Base-by-base conservation (phyloP, 345 rosid species). In the Eucalyptus curtisii region DNA sequence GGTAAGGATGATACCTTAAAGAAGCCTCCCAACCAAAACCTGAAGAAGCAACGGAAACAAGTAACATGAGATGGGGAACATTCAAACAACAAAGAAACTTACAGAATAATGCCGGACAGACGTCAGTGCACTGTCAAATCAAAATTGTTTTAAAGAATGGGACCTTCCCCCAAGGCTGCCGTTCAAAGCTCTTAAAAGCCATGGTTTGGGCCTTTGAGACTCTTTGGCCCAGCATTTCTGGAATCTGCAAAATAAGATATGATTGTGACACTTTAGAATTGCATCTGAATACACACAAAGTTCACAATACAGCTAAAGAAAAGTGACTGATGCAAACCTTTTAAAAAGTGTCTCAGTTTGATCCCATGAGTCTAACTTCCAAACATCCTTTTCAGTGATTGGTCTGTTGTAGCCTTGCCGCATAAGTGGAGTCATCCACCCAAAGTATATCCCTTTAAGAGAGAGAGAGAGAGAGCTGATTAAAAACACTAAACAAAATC, bases 321-420 rank as follows among this genome's bases (percentile, higher is more conserved):
- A 90, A 64, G 27, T 8, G 22, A 55, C 57, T 55, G 81, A 88
- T 88, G 14, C 92, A 71, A 84, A 98, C 99, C 92, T 97, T 79
- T 91, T 90, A 71, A 93, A 92, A 88, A 95, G 93, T 89, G 94
- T 96, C 89, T 98, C 98, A 27, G 99, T 95, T 92, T 87, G 95
- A 93, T 98, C 99, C 99, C 99, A 98, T 52, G 95, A 93, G 91
- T 95, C 99, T 88, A 98, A 92, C 91, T 95, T 95, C 99, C 98
- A 98, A 27, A 96, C 94, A 91, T 97, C 99, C 92, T 92, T 96
- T 93, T 97, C 99, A 14, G 98, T 97, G 80, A 98, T 92, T 42
- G 99, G 99, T 89, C 94, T 95, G 92, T 85, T 96, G 91, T 95
- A 96, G 84, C 99, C 99, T 91, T 92, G 93, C 94, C 91, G 92